Conservation (phyloP, 805 yeast genomes). For the Candida ulmi region DNA sequence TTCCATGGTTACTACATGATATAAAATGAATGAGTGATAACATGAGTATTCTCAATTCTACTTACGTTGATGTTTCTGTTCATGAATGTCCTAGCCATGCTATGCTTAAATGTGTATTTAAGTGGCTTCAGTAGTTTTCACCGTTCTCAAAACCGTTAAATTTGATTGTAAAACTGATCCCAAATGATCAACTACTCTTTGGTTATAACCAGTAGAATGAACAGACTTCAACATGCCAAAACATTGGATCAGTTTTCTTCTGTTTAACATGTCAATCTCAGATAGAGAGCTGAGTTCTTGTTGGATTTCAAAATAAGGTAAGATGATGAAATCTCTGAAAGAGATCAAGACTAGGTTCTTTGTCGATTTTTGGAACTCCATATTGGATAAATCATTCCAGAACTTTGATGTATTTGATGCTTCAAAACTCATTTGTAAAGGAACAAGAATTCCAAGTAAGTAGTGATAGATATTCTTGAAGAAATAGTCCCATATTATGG, state of each 20-base stretch:
- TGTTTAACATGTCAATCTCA: conserved; percentile 26
- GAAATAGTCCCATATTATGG: conserved; percentile 52
- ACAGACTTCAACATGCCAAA: conserved; percentile 51
- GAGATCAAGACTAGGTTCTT: conserved; percentile 36
- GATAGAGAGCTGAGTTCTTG: conserved; percentile 1
- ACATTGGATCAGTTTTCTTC: conserved; percentile 50
- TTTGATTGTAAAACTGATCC: conserved; percentile 12
- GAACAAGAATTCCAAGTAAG: conserved; percentile 55
- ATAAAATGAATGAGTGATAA: too few species aligned
- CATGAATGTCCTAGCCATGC: too few species aligned
- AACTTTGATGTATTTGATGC: conserved; percentile 9
- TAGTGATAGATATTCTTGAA: conserved; percentile 50
- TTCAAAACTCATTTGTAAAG: conserved; percentile 45
- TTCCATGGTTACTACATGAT: too few species aligned
- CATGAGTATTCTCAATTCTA: too few species aligned
- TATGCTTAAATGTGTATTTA: too few species aligned
- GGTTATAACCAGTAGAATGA: conserved; percentile 49
- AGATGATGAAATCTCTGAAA: conserved; percentile 47
- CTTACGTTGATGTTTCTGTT: too few species aligned
- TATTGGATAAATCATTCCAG: conserved; percentile 22
- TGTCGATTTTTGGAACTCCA: conserved; percentile 26
- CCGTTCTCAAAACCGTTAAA: neutral
- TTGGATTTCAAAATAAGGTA: conserved; percentile 43
- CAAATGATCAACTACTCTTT: conserved; percentile 47
- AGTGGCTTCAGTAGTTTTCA: too few species aligned